Evolutionary conservation across 148 eudicot species (phyloP), one percentile per base, ranked within the genome.

Genomic region (Cornus kousa): DNA sequence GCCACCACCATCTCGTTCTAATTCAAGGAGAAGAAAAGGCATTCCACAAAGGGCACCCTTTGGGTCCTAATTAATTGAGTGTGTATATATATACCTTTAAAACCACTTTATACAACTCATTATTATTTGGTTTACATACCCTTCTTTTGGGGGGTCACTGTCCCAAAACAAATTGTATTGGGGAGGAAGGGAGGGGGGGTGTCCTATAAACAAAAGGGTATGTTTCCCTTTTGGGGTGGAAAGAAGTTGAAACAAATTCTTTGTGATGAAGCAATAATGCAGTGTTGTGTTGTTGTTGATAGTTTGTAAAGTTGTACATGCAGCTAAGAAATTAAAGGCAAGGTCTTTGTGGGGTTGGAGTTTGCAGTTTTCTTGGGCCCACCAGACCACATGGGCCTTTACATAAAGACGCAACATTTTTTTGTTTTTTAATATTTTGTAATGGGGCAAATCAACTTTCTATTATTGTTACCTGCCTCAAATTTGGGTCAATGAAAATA

Each of bases 11-110:
- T 93, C 94, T 82, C 88, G 91, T 65, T 67, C 86, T 32, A 87
- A 67, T 87, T 81, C 87, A 75, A 86, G 94, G 78, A 89, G 96
- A 86, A 91, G 98, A 85, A 95, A 95, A 74, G 94, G 98, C 80
- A 89, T 95, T 81, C 98, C 98, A 79, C 98, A 86, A 71, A 88
- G 98, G 50, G 98, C 98, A 33, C 98, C 98, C n/a, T 86, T 95
- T 81, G 86, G 90, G 62, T 89, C 90, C 33, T 91, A 88, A 90
- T 40, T 20, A 40, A 48, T 62, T 62, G 62, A 13, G 37, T 35
- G 37, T 35, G 2, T 35, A 35, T 35, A 35, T 35, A 35, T 4
- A 57, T 57, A 57, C 64, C 20, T 16, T 57, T 57, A 17, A 57
- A 17, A 57, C 0, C 79, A 74, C 74, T 78, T 82, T 73, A 75